Base-by-base conservation (phyloP, 495 filamentous ascomycete genomes). In the Neurospora sp. region DNA sequence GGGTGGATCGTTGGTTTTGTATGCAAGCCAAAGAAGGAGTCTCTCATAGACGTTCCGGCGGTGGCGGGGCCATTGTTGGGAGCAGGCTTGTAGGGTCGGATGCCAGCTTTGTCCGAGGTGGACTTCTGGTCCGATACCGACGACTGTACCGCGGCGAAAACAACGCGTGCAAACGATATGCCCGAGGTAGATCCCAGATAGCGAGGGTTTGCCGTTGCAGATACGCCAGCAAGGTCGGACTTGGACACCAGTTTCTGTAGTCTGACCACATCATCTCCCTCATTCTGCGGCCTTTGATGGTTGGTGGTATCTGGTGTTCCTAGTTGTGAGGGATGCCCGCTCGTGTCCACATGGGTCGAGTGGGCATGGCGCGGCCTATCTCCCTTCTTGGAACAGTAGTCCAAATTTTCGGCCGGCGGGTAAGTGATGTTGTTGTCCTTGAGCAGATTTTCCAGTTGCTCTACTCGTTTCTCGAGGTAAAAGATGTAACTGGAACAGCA, bases 21-120 rank as follows among this genome's bases (percentile, higher is more conserved):
- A 77, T 97, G 94, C 61, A 98, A 81, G 20, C 95, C 95, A 77
- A 98, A 98, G 83, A 97, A 97, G 1, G 92, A 95, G 81, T 98
- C 95, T 45, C 95, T 89, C 92, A 96, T 96, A 22, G 89, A 91
- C 39, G 91, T 92, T 12, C 89, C 89, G 20, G 76, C 85, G 77
- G 65, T 82, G 75, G 72, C 86, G 74, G 75, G 73, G 41, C 61
- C 76, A 20, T 72, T 78, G 69, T 81, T 81, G 38, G 77, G 80
- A 8, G 76, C 71, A 6, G 81, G 76, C 73, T 76, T 80, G 70
- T 83, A 85, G 8, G 84, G 84, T 42, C 83, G 77, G 65, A 86
- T 78, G 35, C 84, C 83, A 8, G 78, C 82, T 79, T 85, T 87
- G 45, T 88, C 86, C 31, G 85, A 87, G 61, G 76, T 86, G 4